Conservation (phyloP, 192 early-diverging fungal genomes). For the Radiomyces spectabilis region DNA sequence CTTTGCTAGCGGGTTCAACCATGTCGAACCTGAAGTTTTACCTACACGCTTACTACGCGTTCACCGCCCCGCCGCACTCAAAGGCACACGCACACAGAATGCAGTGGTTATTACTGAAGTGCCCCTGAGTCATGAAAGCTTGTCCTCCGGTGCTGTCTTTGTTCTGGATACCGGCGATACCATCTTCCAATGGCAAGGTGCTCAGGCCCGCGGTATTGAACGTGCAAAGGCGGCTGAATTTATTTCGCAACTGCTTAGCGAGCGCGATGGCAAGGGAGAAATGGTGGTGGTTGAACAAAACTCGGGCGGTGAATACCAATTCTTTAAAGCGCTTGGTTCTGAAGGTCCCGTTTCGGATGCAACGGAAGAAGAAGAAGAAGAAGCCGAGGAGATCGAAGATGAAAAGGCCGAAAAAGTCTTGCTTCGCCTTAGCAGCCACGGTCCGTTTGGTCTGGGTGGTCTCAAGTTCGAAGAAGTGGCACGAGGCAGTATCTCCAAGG, state of each 20-base stretch:
- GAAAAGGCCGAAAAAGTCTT: neutral
- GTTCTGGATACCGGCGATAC: constrained; percentile 61
- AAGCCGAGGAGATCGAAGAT: constrained; percentile 1
- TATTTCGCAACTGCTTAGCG: constrained; percentile 45
- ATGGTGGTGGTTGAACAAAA: constrained; percentile 56
- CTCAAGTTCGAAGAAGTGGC: constrained; percentile 50
- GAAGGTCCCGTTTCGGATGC: constrained; percentile 50
- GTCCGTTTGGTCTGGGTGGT: constrained; percentile 5
- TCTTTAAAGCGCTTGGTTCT: constrained; percentile 61
- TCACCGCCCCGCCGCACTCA: constrained; percentile 27
- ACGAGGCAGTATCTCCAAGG: constrained; percentile 31
- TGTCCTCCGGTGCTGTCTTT: constrained; percentile 73
- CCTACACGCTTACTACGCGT: constrained; percentile 49
- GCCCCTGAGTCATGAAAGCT: constrained; percentile 29
- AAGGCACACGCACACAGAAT: constrained; percentile 27
- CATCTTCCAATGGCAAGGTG: constrained; percentile 68
- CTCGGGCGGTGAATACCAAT: constrained; percentile 43
- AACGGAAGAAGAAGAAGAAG: constrained; percentile 25
- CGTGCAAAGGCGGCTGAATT: constrained; percentile 65
- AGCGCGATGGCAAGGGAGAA: constrained; percentile 50
- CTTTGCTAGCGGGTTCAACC: constrained; percentile 66
- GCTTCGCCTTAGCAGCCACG: constrained; percentile 22
- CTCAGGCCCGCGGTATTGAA: constrained; percentile 51
- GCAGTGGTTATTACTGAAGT: constrained; percentile 60
- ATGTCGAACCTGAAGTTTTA: constrained; percentile 41